Evolutionary conservation across 352 stramenopile species (phyloP).

Genomic region (Thalassiosira mediterranea): DNA sequence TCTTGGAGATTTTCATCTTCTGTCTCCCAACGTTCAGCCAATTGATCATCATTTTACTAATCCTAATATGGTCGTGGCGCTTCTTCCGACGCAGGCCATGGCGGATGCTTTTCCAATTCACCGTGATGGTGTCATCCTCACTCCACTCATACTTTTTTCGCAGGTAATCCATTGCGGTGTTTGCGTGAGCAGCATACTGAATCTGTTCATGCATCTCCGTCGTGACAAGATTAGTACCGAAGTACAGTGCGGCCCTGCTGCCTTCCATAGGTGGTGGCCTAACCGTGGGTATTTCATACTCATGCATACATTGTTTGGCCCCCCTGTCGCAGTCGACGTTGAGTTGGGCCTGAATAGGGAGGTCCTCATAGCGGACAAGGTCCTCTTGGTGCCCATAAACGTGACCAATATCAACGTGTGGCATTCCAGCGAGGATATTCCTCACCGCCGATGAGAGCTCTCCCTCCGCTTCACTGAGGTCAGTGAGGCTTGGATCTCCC

Average conservation of each 20-base stretch:
- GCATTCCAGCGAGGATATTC: not conserved
- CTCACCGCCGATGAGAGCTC: not conserved
- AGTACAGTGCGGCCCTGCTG: not conserved
- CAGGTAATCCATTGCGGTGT: not conserved
- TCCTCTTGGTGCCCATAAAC: slow-evolving; percentile 1
- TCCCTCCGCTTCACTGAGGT: not conserved
- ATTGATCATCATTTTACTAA: slow-evolving; percentile 22
- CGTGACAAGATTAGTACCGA: slow-evolving; percentile 18
- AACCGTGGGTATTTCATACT: not conserved
- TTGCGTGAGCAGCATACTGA: not conserved
- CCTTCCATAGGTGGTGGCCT: slow-evolving; percentile 3
- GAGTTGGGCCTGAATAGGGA: slow-evolving; percentile 6
- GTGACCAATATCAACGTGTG: not conserved
- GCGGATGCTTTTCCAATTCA: not conserved
- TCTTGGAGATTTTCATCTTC: not conserved
- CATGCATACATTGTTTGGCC: slow-evolving; percentile 13
- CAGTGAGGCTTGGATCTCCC: not conserved
- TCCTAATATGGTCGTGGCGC: not conserved
- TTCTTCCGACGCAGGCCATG: not conserved
- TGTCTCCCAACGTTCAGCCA: slow-evolving; percentile 14
- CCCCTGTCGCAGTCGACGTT: slow-evolving; percentile 9
- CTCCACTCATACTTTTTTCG: slow-evolving; percentile 4
- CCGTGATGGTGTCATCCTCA: not conserved
- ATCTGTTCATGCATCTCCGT: slow-evolving; percentile 20
- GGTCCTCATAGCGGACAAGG: not conserved